These are phyloP conservation scores for Neurospora sp. DNA, from an alignment of 495 filamentous ascomycete species.

Conservation along the genomic window DNA sequence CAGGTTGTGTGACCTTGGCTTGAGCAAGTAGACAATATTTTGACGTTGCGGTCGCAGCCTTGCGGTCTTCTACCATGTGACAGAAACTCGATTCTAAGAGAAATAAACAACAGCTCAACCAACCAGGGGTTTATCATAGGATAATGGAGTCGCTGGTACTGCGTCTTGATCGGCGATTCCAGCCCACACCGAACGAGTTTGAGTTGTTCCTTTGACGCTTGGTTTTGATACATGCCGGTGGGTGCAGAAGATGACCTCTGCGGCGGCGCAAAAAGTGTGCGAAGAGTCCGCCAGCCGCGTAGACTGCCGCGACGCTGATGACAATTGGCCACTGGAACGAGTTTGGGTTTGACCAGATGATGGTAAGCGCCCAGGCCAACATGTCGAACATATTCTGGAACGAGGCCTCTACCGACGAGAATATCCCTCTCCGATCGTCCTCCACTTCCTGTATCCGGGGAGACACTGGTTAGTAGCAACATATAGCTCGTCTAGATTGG, in stretches of 20 bases:
- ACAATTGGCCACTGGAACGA: constrained; percentile 53
- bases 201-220: background rate
- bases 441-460: constrained; percentile 34
- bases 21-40: background rate
- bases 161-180: background rate
- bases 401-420: constrained; percentile 52
- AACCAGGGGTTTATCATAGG: background rate
- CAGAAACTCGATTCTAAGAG: background rate
- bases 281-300: constrained; percentile 40
- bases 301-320: constrained; percentile 44
- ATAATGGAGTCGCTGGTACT: background rate
- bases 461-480: background rate
- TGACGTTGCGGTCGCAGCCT: background rate
- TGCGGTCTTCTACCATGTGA: background rate
- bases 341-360: constrained; percentile 45
- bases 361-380: constrained; percentile 49
- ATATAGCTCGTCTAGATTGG: background rate
- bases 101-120: background rate
- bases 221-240: background rate
- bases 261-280: constrained; percentile 45
- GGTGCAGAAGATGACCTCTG: constrained; percentile 55
- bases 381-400: constrained; percentile 60
- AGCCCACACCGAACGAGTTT: background rate
- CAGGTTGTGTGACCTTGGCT: background rate
- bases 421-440: constrained; percentile 39